A percentile compares a stretch with the other conserved stretches of the same genome.
Conservation (phyloP, 257 asterid species). For the Asclepias syriaca region DNA sequence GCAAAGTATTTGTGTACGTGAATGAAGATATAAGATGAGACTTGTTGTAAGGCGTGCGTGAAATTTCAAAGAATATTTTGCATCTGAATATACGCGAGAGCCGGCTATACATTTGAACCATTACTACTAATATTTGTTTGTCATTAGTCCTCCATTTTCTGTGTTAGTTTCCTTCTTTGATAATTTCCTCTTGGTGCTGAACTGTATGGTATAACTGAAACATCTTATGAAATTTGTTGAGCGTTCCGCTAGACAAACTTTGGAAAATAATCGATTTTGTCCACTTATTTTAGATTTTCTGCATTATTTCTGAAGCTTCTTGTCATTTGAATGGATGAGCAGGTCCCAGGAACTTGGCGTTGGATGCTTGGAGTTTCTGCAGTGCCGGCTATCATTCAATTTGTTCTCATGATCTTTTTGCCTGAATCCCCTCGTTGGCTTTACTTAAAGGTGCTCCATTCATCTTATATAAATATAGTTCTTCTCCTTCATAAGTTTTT, state of each 20-base stretch:
- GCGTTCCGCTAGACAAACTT: neutral
- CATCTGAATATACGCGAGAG: no score
- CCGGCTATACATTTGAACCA: no score
- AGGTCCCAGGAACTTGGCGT: constrained; percentile 97
- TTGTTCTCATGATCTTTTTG: constrained; percentile 71
- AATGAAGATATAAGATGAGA: neutral
- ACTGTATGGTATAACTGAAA: neutral
- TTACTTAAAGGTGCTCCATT: constrained; percentile 55
- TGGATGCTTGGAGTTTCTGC: constrained; percentile 98
- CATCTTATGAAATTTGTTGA: no score
- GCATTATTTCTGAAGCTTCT: constrained; percentile 6
- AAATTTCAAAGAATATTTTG: neutral
- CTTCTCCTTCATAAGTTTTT: neutral
- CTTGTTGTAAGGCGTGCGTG: neutral
- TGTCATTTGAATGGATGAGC: constrained; percentile 23
- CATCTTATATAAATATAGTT: neutral
- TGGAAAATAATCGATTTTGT: no score
- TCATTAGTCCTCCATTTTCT: neutral
- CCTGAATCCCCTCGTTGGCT: constrained; percentile 99
- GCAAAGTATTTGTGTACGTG: neutral
- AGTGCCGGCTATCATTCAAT: constrained; percentile 74
- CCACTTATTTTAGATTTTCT: constrained; percentile 4
- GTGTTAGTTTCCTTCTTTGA: neutral
- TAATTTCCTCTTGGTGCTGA: neutral
- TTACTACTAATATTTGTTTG: neutral